These are phyloP conservation scores for Stagonosporopsis cucurbitacearum DNA, from an alignment of 2,329 filamentous ascomycete species.

Conservation along the genomic window DNA sequence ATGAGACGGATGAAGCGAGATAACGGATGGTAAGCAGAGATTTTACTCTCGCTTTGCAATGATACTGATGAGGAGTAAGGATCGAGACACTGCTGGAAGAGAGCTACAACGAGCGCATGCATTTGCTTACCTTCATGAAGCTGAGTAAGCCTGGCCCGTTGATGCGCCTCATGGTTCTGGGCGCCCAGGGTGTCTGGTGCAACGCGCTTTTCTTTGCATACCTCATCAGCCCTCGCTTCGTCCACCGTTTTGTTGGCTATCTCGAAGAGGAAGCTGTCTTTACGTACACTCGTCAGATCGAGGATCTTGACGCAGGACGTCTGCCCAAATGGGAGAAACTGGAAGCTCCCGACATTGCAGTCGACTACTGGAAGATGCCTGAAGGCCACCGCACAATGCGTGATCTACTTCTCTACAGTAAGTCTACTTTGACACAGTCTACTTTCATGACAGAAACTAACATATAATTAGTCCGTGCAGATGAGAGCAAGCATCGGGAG, in stretches of 20 bases:
- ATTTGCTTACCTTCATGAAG: conserved; percentile 90
- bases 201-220: conserved; percentile 91
- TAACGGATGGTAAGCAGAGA: conserved; percentile 73
- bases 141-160: conserved; percentile 85
- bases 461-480: conserved; percentile 40
- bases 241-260: conserved; percentile 95
- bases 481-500: conserved; percentile 71
- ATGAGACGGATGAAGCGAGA: conserved; percentile 87
- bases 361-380: conserved; percentile 94
- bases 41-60: too few species aligned
- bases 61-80: conserved; percentile 54
- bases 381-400: conserved; percentile 81
- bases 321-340: conserved; percentile 83
- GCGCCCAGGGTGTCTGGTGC: conserved; percentile 93
- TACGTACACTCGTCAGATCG: conserved; percentile 89
- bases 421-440: conserved; percentile 49
- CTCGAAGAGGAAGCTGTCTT: conserved; percentile 96
- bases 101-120: conserved; percentile 93
- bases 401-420: conserved; percentile 83
- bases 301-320: conserved; percentile 83
- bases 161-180: conserved; percentile 91
- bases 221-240: conserved; percentile 82
- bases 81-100: conserved; percentile 92
- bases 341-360: conserved; percentile 82
- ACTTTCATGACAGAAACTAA: not conserved